Percentiles rank a stretch among this genome's conserved stretches.
phyloP scores from a whole-genome alignment of 2,329 filamentous ascomycete genomes.

The Dothideomycetidae sp. region DNA sequence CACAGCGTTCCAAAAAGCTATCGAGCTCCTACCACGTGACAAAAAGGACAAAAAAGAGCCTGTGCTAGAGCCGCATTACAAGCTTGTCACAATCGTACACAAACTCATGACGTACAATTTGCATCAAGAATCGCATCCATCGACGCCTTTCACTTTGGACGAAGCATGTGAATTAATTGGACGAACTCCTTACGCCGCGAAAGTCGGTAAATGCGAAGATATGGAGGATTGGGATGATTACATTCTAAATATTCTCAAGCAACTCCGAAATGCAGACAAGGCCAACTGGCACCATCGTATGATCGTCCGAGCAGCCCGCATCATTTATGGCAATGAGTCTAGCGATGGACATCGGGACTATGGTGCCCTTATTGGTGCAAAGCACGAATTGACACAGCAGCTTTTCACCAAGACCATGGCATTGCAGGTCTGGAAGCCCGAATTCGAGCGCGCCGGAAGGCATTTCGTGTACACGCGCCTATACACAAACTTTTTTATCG shows the following conservation, averaged over 20 bases:
- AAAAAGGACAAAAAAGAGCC: constrained; percentile 55
- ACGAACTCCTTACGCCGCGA: constrained; percentile 41
- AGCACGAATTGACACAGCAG: constrained; percentile 65
- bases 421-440: constrained; percentile 89
- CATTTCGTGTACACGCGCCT: constrained; percentile 86
- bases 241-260: constrained; percentile 46
- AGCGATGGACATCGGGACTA: constrained; percentile 27
- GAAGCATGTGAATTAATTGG: constrained; percentile 30
- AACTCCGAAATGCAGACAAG: constrained; percentile 59
- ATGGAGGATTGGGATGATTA: constrained; percentile 45
- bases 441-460: constrained; percentile 67
- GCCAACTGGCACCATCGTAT: constrained; percentile 93
- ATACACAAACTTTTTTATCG: constrained; percentile 71
- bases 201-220: constrained; percentile 34
- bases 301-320: constrained; percentile 55
- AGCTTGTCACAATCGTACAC: constrained; percentile 66
- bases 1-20: constrained; percentile 29
- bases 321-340: constrained; percentile 43
- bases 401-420: constrained; percentile 92
- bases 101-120: constrained; percentile 52
- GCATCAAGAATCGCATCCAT: constrained; percentile 24
- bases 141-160: constrained; percentile 31
- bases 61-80: constrained; percentile 83
- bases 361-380: constrained; percentile 45
- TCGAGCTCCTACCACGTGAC: constrained; percentile 41